Evolutionary conservation across 371 early-diverging fungal species (phyloP).

Genomic region (Mycotypha africana): DNA sequence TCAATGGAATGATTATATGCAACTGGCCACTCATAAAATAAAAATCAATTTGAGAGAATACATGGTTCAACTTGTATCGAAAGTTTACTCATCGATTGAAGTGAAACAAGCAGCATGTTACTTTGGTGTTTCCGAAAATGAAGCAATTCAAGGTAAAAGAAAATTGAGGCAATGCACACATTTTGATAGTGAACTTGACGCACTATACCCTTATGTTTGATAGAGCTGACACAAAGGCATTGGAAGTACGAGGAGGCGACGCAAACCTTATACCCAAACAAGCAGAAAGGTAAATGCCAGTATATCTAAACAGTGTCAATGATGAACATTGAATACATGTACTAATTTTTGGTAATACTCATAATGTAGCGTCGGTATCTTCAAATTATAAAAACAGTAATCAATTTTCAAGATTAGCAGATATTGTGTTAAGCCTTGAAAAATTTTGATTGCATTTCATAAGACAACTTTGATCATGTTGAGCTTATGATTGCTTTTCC

Average conservation of each 20-base stretch:
- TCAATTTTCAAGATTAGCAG: slow-evolving; percentile 13
- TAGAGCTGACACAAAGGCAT: slow-evolving; percentile 7
- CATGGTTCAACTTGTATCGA: slow-evolving; percentile 13
- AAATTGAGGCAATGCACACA: too few relatives aligned
- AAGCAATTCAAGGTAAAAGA: slow-evolving; percentile 17
- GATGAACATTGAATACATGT: too few relatives aligned
- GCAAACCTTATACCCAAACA: slow-evolving; percentile 9
- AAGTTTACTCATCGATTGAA: slow-evolving; percentile 20
- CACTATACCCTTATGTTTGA: neutral
- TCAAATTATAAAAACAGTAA: neutral
- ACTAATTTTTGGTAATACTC: neutral
- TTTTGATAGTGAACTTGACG: too few relatives aligned
- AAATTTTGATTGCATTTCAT: slow-evolving; percentile 15
- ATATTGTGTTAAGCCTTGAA: slow-evolving; percentile 18
- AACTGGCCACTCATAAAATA: slow-evolving; percentile 7
- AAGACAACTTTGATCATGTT: too few relatives aligned
- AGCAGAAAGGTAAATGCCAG: slow-evolving; percentile 10
- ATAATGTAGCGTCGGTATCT: neutral
- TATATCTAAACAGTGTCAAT: too few relatives aligned
- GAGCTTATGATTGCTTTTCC: too few relatives aligned
- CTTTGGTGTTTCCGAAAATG: slow-evolving; percentile 19
- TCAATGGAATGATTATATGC: slow-evolving; percentile 19
- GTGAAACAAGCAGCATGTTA: slow-evolving; percentile 12
- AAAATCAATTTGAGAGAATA: slow-evolving; percentile 11
- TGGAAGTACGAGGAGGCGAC: slow-evolving; percentile 12